Base-by-base conservation (phyloP, 140 eudicot genomes). In the Ambrosia hybrid region DNA sequence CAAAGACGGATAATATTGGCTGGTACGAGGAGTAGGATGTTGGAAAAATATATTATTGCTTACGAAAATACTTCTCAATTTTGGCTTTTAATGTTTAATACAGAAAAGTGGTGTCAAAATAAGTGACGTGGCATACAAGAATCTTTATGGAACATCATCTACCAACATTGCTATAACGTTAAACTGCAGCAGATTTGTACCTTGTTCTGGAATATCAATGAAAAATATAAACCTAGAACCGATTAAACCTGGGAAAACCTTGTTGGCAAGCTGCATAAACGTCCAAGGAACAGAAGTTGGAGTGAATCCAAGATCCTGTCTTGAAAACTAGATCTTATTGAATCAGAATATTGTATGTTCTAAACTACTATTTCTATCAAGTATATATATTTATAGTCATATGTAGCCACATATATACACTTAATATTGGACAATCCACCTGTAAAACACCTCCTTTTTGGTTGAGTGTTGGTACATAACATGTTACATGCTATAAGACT, bases 51-150 rank as follows among this genome's bases (percentile, higher is more conserved):
- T 17, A 39, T 65, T n/a, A 64, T 15, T 36, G 4, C 17, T 43
- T 34, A 66, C 59, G 34, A 43, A 14, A 38, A 76, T 2, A 73
- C 26, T 36, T 12, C 41, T 76, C 37, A 69, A 49, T 16, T 34
- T 73, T 60, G 14, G 5, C 12, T 78, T 51, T 60, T 80, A 37
- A 30, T 30, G 26, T 38, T 64, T 2, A 30, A 80, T 75, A 67
- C 41, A 88, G 91, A 61, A 52, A 68, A 80, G 83, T 57, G 94
- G 96, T 11, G 93, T 91, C 59, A 80, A 81, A 36, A 84, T 91
- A 66, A 84, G 85, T 70, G 79, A 86, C 12, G 88, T 88, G 65
- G n/a, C 67, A 14, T 90, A 83, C 87, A 85, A 67, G 73, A 71
- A 71, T 33, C 68, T 85, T 16, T 57, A 38, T 1, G 93, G 91